Base-by-base conservation (phyloP, 1,284 basidiomycete species). In the Cystobasidium slooffiae region DNA sequence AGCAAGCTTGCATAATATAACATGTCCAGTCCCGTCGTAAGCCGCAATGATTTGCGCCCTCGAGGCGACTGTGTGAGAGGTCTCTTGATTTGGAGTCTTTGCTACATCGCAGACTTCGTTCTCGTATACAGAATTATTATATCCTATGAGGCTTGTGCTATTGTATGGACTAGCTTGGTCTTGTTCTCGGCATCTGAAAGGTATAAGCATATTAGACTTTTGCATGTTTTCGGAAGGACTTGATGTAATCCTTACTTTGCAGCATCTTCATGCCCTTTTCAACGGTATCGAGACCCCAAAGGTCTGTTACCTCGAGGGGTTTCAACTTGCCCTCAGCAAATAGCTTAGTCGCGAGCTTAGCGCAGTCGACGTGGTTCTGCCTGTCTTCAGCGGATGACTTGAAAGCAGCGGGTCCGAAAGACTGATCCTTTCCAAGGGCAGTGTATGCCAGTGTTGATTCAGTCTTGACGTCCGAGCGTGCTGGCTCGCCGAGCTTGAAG, bases 211-310 rank as follows among this genome's bases (percentile, higher is more conserved):
- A 24, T 20, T 18, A 43, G 44, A 12, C 6, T 6, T 20, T 16
- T n/a, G 6, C 20, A 7, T 16, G 18, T 6, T 31, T 7, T 18
- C 6, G 14, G 20, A 12, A 12, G 6, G 6, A 22, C 65, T 20
- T 22, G 31, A 31, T 31, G 31, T 31, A 5, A 31, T 5, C 31
- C 31, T 31, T 31, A 68, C 66, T 59, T 70, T 78, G 78, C n/a
- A 79, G 46, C 44, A 74, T 73, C 24, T 78, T 72, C 10, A 79
- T 37, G 0, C 77, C 78, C 6, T 77, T 76, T 53, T 74, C 66
- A 68, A 79, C 43, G 12, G 58, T 72, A 9, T 66, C 73, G n/a
- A 79, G 55, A 0, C 77, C 78, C 14, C 78, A 77, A 6, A 75
- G 56, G 31, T 75, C 49, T 16, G 65, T 64, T 53, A 79, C 37